Percentiles rank a stretch among this genome's conserved stretches.
Conservation (phyloP, 305 asterid species). For the Solanum chacoense region DNA sequence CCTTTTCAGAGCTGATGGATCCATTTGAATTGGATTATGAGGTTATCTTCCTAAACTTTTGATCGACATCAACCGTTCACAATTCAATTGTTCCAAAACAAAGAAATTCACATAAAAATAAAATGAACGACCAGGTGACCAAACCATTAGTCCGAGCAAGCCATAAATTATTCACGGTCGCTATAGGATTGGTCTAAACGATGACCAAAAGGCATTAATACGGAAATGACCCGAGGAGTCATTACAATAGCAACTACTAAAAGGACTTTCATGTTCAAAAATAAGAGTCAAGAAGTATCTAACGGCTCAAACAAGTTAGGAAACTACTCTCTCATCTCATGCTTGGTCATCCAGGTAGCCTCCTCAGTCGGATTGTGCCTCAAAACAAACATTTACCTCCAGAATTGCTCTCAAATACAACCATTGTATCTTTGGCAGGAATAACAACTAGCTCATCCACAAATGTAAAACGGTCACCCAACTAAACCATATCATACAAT, state of each 20-base stretch:
- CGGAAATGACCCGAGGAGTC: not conserved
- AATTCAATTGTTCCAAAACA: not conserved
- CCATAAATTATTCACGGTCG: not conserved
- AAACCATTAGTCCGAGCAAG: not conserved
- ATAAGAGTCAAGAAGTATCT: not conserved
- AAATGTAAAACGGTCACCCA: not conserved
- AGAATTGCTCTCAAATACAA: not conserved
- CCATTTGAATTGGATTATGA: not conserved
- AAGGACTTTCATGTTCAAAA: not conserved
- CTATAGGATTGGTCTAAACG: not conserved
- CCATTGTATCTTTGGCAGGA: not conserved
- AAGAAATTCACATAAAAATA: not conserved
- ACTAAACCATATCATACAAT: not conserved
- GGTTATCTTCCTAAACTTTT: not conserved
- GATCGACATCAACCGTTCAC: not conserved
- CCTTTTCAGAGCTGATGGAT: not conserved
- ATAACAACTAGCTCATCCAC: not conserved
- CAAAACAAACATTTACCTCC: not conserved
- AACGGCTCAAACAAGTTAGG: not conserved
- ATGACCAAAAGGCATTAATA: not conserved
- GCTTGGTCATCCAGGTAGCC: not conserved
- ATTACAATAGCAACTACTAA: not conserved
- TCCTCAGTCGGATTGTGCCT: not conserved
- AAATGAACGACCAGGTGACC: not conserved
- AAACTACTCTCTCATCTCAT: not conserved